phyloP scores from a whole-genome alignment of 208 protist species.

The Leishmania major region DNA sequence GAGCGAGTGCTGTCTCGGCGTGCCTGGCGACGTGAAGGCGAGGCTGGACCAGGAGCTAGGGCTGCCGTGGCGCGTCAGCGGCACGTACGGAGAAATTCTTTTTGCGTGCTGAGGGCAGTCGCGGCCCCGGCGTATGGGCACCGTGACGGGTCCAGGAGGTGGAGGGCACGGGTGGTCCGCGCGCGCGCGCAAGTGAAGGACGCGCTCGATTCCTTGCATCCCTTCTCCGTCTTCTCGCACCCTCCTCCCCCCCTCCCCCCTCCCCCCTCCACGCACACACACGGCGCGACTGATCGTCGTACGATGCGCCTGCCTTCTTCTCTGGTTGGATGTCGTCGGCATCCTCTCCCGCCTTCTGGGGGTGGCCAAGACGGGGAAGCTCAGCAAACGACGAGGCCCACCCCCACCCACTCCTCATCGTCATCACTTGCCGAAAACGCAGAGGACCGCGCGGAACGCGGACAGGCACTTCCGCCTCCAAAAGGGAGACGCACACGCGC shows the following conservation, averaged over 20 bases:
- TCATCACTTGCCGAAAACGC: too few relatives aligned
- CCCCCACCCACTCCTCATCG: too few relatives aligned
- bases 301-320: background rate
- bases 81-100: conserved; percentile 83
- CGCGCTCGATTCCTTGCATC: background rate
- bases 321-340: too few relatives aligned
- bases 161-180: background rate
- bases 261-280: background rate
- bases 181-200: background rate
- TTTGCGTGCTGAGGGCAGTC: conserved; percentile 39
- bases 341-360: too few relatives aligned
- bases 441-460: too few relatives aligned
- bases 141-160: background rate
- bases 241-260: too few relatives aligned
- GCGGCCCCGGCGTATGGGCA: background rate
- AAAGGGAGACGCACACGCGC: too few relatives aligned
- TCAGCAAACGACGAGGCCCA: too few relatives aligned
- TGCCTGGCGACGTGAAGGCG: conserved; percentile 50
- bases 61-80: conserved; percentile 67
- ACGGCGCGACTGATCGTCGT: background rate
- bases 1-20: conserved; percentile 83
- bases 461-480: too few relatives aligned
- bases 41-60: conserved; percentile 46
- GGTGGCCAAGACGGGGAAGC: too few relatives aligned
- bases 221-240: background rate